phyloP scores from a whole-genome alignment of 176 grass and related monocot species.

The Oryza glaberrima region DNA sequence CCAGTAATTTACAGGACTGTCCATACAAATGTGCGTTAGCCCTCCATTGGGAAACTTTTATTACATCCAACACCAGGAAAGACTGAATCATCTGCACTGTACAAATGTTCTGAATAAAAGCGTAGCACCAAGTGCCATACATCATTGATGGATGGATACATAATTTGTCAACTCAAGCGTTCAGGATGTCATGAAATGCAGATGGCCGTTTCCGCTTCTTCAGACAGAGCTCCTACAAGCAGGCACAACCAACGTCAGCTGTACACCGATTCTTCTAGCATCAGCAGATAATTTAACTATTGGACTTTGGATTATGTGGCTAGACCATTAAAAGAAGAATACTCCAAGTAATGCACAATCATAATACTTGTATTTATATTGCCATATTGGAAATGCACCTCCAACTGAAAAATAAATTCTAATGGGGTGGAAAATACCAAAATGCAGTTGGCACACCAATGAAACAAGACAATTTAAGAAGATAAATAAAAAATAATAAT shows the following conservation, averaged over 20 bases:
- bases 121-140: neutral
- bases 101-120: neutral
- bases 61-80: neutral
- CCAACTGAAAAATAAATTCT: neutral
- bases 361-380: neutral
- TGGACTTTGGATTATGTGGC: neutral
- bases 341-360: neutral
- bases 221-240: constrained; percentile 67
- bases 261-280: neutral
- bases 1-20: neutral
- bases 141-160: neutral
- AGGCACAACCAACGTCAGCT: constrained; percentile 25
- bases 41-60: neutral
- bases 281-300: neutral
- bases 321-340: neutral
- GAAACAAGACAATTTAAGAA: neutral
- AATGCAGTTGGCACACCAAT: neutral
- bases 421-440: neutral
- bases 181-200: constrained; percentile 64
- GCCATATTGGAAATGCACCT: neutral
- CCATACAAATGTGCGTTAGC: neutral
- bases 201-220: constrained; percentile 60
- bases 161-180: constrained; percentile 26
- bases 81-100: neutral
- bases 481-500: neutral